phyloP scores from a whole-genome alignment of 2,329 filamentous ascomycete species.

The Nemania abortiva region DNA sequence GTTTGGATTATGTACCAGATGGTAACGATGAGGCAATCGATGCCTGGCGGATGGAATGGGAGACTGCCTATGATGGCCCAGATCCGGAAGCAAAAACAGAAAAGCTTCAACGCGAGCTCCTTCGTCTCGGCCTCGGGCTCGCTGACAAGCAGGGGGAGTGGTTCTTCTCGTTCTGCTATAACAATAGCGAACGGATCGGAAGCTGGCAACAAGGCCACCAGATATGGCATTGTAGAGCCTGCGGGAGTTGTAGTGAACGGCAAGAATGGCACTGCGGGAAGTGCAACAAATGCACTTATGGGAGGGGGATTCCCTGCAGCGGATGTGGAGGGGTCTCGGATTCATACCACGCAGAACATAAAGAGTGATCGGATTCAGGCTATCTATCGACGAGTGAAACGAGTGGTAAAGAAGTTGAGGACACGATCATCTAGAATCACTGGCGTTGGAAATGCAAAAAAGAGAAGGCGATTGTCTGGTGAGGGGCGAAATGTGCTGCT shows the following conservation, averaged over 20 bases:
- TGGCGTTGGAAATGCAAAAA: background rate
- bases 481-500: background rate
- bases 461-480: conserved; percentile 1
- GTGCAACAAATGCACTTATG: conserved; percentile 39
- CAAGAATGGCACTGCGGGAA: conserved; percentile 39
- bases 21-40: conserved; percentile 38
- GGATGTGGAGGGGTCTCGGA: conserved; percentile 38
- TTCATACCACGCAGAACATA: conserved; percentile 35
- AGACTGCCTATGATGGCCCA: conserved; percentile 34
- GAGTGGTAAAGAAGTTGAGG: conserved; percentile 11
- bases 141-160: conserved; percentile 24
- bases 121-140: conserved; percentile 35
- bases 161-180: conserved; percentile 42
- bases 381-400: background rate
- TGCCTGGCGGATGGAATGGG: conserved; percentile 38
- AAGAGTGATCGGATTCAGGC: conserved; percentile 14
- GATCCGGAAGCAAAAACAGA: conserved; percentile 35
- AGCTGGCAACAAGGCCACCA: conserved; percentile 39
- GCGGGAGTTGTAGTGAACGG: conserved; percentile 31
- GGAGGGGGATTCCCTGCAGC: conserved; percentile 29
- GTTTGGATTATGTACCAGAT: conserved; percentile 37
- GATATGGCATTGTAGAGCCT: conserved; percentile 39
- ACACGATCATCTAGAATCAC: conserved; percentile 5
- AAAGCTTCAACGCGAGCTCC: conserved; percentile 38
- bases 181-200: conserved; percentile 32